Percentiles rank a stretch among this genome's conserved stretches.
Evolutionary conservation across 129 eudicot species (phyloP).

Genomic region (Chrysanthemum seticuspe): DNA sequence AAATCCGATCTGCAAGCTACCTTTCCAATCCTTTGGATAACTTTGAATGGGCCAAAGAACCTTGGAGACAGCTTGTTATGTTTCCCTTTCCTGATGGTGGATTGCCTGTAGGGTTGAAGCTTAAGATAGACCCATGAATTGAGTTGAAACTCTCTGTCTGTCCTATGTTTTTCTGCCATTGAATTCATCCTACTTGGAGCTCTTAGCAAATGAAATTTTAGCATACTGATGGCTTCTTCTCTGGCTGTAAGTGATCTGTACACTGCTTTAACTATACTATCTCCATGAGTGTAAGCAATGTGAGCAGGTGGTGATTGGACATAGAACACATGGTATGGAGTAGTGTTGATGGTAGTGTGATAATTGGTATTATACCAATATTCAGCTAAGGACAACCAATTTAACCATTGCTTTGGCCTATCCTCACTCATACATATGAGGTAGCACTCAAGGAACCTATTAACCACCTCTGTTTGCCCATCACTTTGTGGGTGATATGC

Average conservation of each 20-base stretch:
- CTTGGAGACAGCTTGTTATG: neutral
- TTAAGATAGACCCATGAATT: neutral
- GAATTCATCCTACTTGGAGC: neutral
- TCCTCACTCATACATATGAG: too few relatives aligned
- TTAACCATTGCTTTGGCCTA: too few relatives aligned
- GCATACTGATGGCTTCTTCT: neutral
- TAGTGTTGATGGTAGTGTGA: neutral
- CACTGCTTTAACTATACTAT: neutral
- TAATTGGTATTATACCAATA: too few relatives aligned
- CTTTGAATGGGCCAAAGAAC: neutral
- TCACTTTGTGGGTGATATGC: too few relatives aligned
- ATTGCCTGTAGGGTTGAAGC: neutral
- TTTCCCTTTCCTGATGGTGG: neutral
- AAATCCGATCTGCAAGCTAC: neutral
- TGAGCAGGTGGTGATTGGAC: neutral
- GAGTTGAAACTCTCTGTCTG: neutral
- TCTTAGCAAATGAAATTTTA: neutral
- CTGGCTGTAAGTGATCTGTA: neutral
- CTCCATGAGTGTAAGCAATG: neutral
- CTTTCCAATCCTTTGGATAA: neutral
- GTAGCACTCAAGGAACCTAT: too few relatives aligned
- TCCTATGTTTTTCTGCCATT: neutral
- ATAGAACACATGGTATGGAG: neutral
- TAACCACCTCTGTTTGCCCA: too few relatives aligned
- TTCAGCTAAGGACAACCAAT: too few relatives aligned